Percentiles rank a stretch among this genome's conserved stretches.
Conservation (phyloP, 2,329 filamentous ascomycete genomes). For the Magnaporthiopsis rhizophila region DNA sequence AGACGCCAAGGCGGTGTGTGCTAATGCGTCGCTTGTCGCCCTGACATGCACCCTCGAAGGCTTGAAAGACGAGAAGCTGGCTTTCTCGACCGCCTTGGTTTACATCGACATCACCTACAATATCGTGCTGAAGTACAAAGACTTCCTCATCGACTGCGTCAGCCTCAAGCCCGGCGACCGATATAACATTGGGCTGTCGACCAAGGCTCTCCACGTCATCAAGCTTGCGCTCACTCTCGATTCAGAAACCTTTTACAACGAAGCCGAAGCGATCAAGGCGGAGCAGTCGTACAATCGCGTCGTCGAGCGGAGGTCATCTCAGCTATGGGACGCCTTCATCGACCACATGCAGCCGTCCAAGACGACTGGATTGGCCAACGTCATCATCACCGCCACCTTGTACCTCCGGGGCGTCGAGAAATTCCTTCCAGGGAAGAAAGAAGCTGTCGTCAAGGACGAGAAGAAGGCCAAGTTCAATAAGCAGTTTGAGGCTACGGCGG, state of each 20-base stretch:
- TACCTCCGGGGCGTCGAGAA: slow-evolving; percentile 69
- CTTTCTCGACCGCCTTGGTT: slow-evolving; percentile 28
- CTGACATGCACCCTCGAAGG: slow-evolving; percentile 49
- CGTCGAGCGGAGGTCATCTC: slow-evolving; percentile 60
- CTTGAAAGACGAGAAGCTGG: slow-evolving; percentile 36
- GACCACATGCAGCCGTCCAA: slow-evolving; percentile 57
- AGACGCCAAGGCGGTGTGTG: slow-evolving; percentile 52
- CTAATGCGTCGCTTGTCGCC: slow-evolving; percentile 55
- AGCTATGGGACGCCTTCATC: slow-evolving; percentile 72
- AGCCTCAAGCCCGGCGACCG: slow-evolving; percentile 36
- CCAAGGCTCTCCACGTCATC: slow-evolving; percentile 55
- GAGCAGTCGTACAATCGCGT: slow-evolving; percentile 57
- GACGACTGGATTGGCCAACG: slow-evolving; percentile 58
- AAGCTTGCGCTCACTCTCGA: slow-evolving; percentile 61
- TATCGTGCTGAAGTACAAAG: slow-evolving; percentile 53
- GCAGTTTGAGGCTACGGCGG: slow-evolving; percentile 48
- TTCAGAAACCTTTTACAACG: slow-evolving; percentile 59
- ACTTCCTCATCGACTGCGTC: slow-evolving; percentile 49
- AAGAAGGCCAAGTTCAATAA: slow-evolving; percentile 67
- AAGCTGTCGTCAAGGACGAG: slow-evolving; percentile 27
- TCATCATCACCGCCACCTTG: slow-evolving; percentile 62
- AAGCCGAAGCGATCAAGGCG: slow-evolving; percentile 58
- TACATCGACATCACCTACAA: slow-evolving; percentile 59
- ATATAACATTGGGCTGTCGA: slow-evolving; percentile 42
- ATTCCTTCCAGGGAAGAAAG: slow-evolving; percentile 49